Percentiles rank a stretch among this genome's conserved stretches.
Evolutionary conservation across 257 asterid species (phyloP).

Genomic region (Sherardia arvensis): DNA sequence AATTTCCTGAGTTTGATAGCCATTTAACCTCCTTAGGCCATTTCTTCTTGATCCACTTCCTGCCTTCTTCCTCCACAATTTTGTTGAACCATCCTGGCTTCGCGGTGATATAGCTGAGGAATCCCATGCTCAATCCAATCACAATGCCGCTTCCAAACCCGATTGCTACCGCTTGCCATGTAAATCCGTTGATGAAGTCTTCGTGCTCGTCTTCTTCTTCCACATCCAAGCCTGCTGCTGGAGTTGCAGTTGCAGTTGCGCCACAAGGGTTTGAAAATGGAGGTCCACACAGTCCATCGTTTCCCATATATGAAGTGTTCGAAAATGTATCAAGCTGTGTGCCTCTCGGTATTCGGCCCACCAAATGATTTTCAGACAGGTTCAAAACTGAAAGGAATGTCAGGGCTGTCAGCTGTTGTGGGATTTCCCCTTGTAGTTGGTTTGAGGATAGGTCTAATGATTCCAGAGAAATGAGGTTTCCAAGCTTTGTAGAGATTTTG

Average conservation of each 20-base stretch:
- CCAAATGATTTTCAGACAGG: constrained; percentile 16
- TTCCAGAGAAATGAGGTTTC: constrained; percentile 16
- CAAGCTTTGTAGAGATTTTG: constrained; percentile 14
- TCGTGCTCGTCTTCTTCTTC: background rate
- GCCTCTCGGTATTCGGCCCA: constrained; percentile 18
- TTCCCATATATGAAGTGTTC: constrained; percentile 14
- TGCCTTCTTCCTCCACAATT: background rate
- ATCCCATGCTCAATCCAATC: constrained; percentile 12
- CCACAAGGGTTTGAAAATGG: constrained; percentile 14
- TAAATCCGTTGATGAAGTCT: constrained; percentile 4
- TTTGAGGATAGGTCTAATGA: constrained; percentile 23
- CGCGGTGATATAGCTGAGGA: constrained; percentile 14
- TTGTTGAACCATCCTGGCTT: constrained; percentile 16
- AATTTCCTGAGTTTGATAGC: background rate
- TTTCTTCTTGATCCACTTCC: constrained; percentile 1
- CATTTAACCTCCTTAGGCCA: constrained; percentile 5
- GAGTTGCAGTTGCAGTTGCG: background rate
- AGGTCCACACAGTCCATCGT: constrained; percentile 17
- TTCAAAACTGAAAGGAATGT: constrained; percentile 18
- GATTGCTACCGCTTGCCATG: constrained; percentile 17
- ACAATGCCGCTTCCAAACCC: constrained; percentile 23
- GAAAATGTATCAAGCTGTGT: constrained; percentile 18
- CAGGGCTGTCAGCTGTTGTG: constrained; percentile 8
- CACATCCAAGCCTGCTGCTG: background rate
- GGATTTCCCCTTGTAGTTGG: constrained; percentile 20